These are phyloP conservation scores for Colletotrichum sp. DNA, from an alignment of 2,329 filamentous ascomycete species.

Conservation along the genomic window DNA sequence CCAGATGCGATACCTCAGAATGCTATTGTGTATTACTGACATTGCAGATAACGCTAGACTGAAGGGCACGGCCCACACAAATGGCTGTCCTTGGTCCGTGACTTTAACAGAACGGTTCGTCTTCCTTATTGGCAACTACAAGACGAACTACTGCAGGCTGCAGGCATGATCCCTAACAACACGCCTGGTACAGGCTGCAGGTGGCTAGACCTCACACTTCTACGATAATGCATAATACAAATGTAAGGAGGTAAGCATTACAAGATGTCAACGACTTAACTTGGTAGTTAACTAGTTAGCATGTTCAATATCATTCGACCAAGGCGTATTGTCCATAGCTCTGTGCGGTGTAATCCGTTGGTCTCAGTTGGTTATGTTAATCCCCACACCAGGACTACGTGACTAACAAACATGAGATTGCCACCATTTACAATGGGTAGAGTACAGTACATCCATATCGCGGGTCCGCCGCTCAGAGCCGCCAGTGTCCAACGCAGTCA, in stretches of 20 bases:
- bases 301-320: neutral
- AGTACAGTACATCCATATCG: neutral
- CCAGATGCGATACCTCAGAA: neutral
- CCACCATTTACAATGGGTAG: neutral
- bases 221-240: neutral
- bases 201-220: neutral
- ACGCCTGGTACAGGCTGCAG: neutral
- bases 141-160: neutral
- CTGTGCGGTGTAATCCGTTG: neutral
- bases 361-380: neutral
- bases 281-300: neutral
- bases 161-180: neutral
- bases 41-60: neutral
- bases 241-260: neutral
- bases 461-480: neutral
- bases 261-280: neutral
- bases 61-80: neutral
- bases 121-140: neutral
- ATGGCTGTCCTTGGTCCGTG: neutral
- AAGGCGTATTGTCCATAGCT: slow-evolving; percentile 23
- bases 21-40: neutral
- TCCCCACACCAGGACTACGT: neutral
- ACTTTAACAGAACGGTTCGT: neutral
- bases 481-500: neutral
- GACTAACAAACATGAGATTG: neutral